Base-by-base conservation (phyloP, 2,329 filamentous ascomycete genomes). In the Fragosphaeria purpurea region DNA sequence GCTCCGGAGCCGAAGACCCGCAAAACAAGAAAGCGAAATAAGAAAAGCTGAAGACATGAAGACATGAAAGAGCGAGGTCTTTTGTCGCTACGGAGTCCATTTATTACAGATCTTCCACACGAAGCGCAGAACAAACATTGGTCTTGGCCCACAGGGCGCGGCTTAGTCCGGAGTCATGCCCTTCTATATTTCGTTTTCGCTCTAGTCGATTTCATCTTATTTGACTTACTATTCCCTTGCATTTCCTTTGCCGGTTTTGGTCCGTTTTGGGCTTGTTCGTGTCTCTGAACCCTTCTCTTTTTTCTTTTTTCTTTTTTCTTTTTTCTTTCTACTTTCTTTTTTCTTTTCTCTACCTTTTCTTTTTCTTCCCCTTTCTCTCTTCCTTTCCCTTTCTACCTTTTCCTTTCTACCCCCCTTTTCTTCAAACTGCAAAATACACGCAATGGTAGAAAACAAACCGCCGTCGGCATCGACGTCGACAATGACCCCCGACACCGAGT, bases 401-500 rank as follows among this genome's bases (percentile, higher is more conserved):
- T 6, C 42, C 30, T 33, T n/a, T 10, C 12, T 12, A 7, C 12
- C 42, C 6, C 30, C 31, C 42, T 11, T 31, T 34, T 30, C 22
- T 22, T 22, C 22, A 22, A 22, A 22, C 22, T 22, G 22, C 22
- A 22, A 22, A 22, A 22, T 22, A 8, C 10, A 13, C 42, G 7
- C 42, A 31, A 53, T 53, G 51, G 37, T 41, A 40, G 51, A 53
- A 34, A 42, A 37, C 9, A 30, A 22, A 22, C 22, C 22, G 22
- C 22, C 22, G 7, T 53, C 44, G 34, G 44, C 42, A 32, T 40
- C 47, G 6, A 35, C 47, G 41, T 41, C 39, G 11, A 44, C 44
- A 41, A 41, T 41, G 10, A 55, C 50, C 12, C 49, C 53, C 37
- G 55, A 53, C 10, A 31, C 37, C 46, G 53, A 53, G 34, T 53